Evolutionary conservation across 2,329 filamentous ascomycete genomes (phyloP), one percentile per base, ranked within the genome.

Genomic region (Incumbomyces delicatus): DNA sequence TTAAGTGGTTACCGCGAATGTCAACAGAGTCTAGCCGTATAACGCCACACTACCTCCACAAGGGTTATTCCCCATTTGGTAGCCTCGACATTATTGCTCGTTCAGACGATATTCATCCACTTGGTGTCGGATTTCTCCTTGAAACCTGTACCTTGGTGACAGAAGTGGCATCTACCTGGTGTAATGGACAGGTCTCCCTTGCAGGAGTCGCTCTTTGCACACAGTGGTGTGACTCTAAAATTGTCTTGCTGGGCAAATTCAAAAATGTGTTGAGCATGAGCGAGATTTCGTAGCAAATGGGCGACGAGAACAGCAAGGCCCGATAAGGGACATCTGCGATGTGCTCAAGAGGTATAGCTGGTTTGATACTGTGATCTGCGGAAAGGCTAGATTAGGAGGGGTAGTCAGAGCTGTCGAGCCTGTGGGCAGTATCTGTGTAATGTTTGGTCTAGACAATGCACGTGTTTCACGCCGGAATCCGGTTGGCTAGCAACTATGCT

Each of bases 121-220:
- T 95, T 0, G 86, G 87, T 0, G 69, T 95, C 2, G 89, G 89
- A 0, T 95, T 95, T 61, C 88, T 89, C 0, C 77, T 95, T 55
- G 89, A 95, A 66, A 95, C 89, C 1, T 95, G 89, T 1, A 90
- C 95, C 56, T 87, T 88, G 0, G 81, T 95, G 2, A 80, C 85
- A 3, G 74, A 89, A 39, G 94, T 95, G 87, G n/a, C 81, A 87
- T 45, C 70, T 95, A n/a, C 77, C 83, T 0, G 85, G 87, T 0
- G 84, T 94, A 0, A 95, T 92, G 63, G 87, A 94, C 62, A 73
- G 77, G 8, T 83, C 87, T 37, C 76, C 75, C 0, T 68, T 71
- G 7, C 66, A 95, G 51, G 73, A 78, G 17, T 80, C 95, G 59
- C 71, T 95, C 45, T 71, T 95, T 3, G 89, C 89, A 0, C 89